Base-by-base conservation (phyloP, 495 filamentous ascomycete species). In the Penicillium flavigenum region DNA sequence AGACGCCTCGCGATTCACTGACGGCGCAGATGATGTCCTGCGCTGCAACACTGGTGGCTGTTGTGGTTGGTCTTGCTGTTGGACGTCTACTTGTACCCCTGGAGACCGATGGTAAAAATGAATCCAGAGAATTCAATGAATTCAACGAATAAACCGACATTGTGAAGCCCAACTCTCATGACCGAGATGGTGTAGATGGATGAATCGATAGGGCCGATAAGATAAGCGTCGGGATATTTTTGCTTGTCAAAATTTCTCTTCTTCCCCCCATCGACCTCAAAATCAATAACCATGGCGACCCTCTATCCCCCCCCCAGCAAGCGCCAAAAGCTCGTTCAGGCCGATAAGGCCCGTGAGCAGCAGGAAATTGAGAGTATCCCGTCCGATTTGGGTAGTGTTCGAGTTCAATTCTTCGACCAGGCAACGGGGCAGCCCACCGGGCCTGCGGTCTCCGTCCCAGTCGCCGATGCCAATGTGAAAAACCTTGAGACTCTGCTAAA, bases 401-500 rank as follows among this genome's bases (percentile, higher is more conserved):
- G 91, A 62, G 82, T 96, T 44, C 89, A 92, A 63, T 94, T 99
- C 68, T 79, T 88, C 70, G 95, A 98, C 70, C 85, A 89, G 67
- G 87, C 89, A 51, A 90, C 87, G 14, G 87, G 87, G 62, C 75
- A 79, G 70, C 76, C 75, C 52, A 86, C 77, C 52, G 88, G 77
- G 71, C 88, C 79, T 47, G 84, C 88, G 17, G 86, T 96, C 57
- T 84, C 89, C 46, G 85, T 97, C 26, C 86, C 91, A 32, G 84
- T 97, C 54, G 88, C 84, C 61, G 89, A 97, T 77, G 88, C 94
- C 11, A 89, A 84, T 5, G 85, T 90, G 26, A 91, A 92, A 70
- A 96, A 99, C 63, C 81, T 99, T 27, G 92, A 94, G 64, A 80
- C 91, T 20, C 78, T 98, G n/a, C 76, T 97, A 26, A 98, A 99